These are phyloP conservation scores for Scedosporium minutisporum DNA, from an alignment of 2,329 filamentous ascomycete genomes.

Conservation along the genomic window DNA sequence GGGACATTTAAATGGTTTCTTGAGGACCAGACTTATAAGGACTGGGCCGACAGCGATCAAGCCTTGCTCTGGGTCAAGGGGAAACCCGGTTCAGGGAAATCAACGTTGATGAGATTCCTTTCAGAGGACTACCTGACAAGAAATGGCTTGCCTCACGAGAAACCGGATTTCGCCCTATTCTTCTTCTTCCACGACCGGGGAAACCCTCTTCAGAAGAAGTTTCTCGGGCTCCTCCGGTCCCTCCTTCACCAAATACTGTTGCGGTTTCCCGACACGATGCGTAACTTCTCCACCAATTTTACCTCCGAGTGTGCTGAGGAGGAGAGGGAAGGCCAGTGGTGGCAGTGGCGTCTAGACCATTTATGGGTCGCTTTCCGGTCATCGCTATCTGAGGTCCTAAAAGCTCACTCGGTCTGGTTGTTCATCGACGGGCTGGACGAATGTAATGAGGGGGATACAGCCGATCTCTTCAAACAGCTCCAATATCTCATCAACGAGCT, in stretches of 20 bases:
- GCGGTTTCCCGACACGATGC: conserved; percentile 13
- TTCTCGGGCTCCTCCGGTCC: conserved; percentile 24
- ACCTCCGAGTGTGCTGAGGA: background rate
- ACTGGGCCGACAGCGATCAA: conserved; percentile 12
- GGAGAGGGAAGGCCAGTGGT: conserved; percentile 12
- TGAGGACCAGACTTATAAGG: conserved; percentile 13
- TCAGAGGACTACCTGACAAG: conserved; percentile 17
- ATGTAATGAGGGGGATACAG: conserved; percentile 16
- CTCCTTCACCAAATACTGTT: conserved; percentile 22
- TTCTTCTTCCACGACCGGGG: conserved; percentile 30
- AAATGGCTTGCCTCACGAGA: conserved; percentile 1
- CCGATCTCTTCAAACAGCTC: conserved; percentile 12
- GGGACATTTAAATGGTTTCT: conserved; percentile 25
- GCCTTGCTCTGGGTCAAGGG: conserved; percentile 28
- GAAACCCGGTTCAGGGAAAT: conserved; percentile 30
- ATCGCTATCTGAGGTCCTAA: conserved; percentile 13
- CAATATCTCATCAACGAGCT: conserved; percentile 14
- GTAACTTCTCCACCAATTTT: conserved; percentile 13
- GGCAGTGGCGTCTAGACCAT: conserved; percentile 18
- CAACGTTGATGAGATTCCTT: conserved; percentile 24
- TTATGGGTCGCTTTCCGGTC: conserved; percentile 13
- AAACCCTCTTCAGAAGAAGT: conserved; percentile 19
- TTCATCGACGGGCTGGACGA: conserved; percentile 28
- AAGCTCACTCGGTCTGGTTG: conserved; percentile 13
- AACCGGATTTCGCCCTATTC: conserved; percentile 13